Conservation (phyloP, 257 asterid genomes). For the Solanum tacnaense region DNA sequence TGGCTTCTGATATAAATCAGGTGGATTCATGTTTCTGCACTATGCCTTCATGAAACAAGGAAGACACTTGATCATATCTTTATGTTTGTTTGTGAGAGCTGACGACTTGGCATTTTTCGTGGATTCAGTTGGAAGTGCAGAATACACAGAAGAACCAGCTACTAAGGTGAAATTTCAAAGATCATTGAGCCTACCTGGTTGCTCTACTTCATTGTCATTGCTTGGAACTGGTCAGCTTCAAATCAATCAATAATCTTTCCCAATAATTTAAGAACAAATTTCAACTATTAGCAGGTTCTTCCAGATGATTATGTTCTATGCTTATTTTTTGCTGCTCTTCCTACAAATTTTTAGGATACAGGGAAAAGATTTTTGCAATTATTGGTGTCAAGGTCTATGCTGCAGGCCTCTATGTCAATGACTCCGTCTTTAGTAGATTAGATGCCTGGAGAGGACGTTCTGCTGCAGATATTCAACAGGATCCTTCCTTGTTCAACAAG, state of each 20-base stretch:
- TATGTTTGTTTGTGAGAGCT: not conserved
- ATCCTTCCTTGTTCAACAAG: constrained; percentile 43
- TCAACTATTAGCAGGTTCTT: not conserved
- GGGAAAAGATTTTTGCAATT: constrained; percentile 80
- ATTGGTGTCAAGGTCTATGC: constrained; percentile 91
- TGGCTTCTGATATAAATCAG: not conserved
- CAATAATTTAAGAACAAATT: not conserved
- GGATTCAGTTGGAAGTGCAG: constrained; percentile 30
- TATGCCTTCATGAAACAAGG: not conserved
- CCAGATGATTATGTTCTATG: not conserved
- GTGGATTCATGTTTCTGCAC: not conserved
- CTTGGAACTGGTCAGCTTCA: constrained; percentile 70
- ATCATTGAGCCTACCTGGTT: constrained; percentile 62
- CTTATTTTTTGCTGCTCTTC: constrained; percentile 6
- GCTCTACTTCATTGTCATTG: constrained; percentile 49
- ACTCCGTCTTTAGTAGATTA: constrained; percentile 35
- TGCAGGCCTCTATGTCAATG: constrained; percentile 61
- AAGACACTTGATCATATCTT: not conserved
- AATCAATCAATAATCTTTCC: not conserved
- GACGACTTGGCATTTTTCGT: not conserved
- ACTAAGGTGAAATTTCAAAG: constrained; percentile 73
- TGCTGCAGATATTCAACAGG: constrained; percentile 42
- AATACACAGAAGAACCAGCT: constrained; percentile 54
- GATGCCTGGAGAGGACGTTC: constrained; percentile 63
- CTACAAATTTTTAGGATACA: constrained; percentile 45